A percentile compares a stretch with the other conserved stretches of the same genome.
Evolutionary conservation across 768 basidiomycete genomes (phyloP).

Genomic region (Terana coerulea): DNA sequence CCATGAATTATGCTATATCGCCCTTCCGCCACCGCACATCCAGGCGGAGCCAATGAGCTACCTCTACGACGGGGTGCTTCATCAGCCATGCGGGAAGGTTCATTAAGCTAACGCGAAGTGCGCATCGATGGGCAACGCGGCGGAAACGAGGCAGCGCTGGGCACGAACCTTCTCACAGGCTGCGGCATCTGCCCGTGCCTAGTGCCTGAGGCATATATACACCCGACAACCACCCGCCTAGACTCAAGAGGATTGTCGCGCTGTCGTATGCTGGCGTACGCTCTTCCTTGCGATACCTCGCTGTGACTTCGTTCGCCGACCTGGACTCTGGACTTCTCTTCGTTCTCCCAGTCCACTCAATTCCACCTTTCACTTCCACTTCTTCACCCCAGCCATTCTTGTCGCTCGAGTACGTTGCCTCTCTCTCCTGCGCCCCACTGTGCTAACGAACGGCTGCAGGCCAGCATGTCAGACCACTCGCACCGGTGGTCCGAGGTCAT

Average conservation of each 20-base stretch:
- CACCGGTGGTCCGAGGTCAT: constrained; percentile 55
- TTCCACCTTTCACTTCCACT: neutral
- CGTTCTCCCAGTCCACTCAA: neutral
- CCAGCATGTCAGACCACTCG: constrained; percentile 6
- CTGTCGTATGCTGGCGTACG: constrained; percentile 15
- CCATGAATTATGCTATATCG: neutral
- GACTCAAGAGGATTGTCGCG: neutral
- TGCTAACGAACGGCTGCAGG: neutral
- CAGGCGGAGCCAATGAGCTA: neutral
- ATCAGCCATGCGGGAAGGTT: neutral
- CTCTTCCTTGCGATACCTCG: neutral
- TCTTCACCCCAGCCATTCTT: neutral
- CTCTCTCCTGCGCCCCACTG: neutral
- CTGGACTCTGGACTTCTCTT: neutral
- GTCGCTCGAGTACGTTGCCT: neutral
- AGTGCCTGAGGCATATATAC: neutral
- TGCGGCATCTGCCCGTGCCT: neutral
- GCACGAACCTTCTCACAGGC: neutral
- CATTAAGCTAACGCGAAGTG: neutral
- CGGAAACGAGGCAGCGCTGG: constrained; percentile 2
- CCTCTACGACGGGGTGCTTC: neutral
- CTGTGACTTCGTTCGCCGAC: neutral
- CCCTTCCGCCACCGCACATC: neutral
- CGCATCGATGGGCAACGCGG: neutral
- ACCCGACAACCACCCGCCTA: neutral